phyloP scores from a whole-genome alignment of 176 grass and related monocot genomes.

The sorghum (Sorghum bicolor) region Sorghum_bicolor_NCBIv3 NC_012871.2:74704001-74704500 shows the following conservation, averaged over 20 bases:
- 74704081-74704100: conserved; percentile 64
- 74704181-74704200: not conserved
- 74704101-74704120: conserved; percentile 52
- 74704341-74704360: conserved; percentile 30
- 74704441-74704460: not conserved
- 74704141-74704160: not conserved
- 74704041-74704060: conserved; percentile 61
- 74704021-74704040: conserved; percentile 54
- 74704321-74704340: conserved; percentile 5
- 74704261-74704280: not conserved
- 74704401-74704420: not conserved
- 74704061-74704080: conserved; percentile 51
- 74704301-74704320: not conserved
- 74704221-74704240: conserved; percentile 34
- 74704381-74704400: not conserved
- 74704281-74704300: not conserved
- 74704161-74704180: not conserved
- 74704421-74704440: not conserved
- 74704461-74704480: not conserved
- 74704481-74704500: not conserved
- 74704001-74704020: conserved; percentile 44
- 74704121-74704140: conserved; percentile 33
- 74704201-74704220: conserved; percentile 16
- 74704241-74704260: conserved; percentile 29
- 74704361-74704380: not conserved